Evolutionary conservation across 352 stramenopile species (phyloP).

Genomic region (Phytophthora idaei): DNA sequence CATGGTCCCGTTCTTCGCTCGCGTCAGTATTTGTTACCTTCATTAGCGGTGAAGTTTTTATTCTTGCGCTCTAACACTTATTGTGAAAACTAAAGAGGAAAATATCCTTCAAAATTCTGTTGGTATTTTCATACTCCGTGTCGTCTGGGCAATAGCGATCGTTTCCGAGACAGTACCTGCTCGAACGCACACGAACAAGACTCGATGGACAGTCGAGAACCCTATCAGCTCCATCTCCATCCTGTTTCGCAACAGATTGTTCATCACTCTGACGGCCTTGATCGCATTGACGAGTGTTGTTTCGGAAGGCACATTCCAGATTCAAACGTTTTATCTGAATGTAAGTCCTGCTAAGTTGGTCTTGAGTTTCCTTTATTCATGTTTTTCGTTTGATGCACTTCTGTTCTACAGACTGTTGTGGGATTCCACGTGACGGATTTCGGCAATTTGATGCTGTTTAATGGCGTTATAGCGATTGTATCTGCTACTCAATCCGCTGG

Average conservation of each 20-base stretch:
- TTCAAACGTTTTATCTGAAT: neutral
- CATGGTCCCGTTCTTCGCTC: neutral
- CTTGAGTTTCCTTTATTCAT: neutral
- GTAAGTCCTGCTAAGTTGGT: neutral
- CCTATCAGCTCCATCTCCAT: neutral
- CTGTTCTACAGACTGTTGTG: neutral
- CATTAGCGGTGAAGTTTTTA: too few relatives aligned
- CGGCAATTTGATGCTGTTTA: neutral
- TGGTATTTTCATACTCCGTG: neutral
- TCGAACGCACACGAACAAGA: neutral
- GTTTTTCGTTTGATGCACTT: neutral
- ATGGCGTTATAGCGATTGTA: neutral
- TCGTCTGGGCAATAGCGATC: neutral
- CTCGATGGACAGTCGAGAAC: neutral
- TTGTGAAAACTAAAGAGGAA: neutral
- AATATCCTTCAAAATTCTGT: neutral
- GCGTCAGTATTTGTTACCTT: neutral
- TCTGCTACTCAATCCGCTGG: neutral
- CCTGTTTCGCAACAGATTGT: conserved; percentile 51
- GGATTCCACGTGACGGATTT: neutral
- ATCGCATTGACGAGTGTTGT: conserved; percentile 55
- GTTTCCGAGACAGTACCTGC: neutral
- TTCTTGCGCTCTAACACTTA: neutral
- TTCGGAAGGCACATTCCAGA: conserved; percentile 45
- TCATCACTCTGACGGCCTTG: conserved; percentile 53